These are phyloP conservation scores for Ogataea neopini DNA, from an alignment of 805 yeast genomes.

Conservation along the genomic window DNA sequence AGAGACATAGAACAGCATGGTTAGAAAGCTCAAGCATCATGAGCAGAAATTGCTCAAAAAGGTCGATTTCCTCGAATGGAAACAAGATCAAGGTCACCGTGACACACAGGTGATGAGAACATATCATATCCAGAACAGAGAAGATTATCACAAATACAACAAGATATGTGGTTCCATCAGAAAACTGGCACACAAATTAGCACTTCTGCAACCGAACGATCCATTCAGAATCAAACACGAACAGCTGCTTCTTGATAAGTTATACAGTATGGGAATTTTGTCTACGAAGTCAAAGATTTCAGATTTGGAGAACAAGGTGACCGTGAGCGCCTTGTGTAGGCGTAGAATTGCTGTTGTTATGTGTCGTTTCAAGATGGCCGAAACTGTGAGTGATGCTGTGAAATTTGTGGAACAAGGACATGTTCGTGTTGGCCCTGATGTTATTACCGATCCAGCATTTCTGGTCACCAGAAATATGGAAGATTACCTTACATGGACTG, in stretches of 20 bases:
- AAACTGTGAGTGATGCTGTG: conserved; percentile 83
- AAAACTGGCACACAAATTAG: conserved; percentile 80
- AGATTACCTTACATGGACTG: conserved; percentile 98
- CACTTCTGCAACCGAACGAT: conserved; percentile 83
- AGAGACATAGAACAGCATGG: conserved; percentile 46
- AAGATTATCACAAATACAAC: conserved; percentile 94
- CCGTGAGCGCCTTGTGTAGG: conserved; percentile 91
- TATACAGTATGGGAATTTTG: conserved; percentile 84
- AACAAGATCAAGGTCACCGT: conserved; percentile 91
- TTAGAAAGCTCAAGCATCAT: conserved; percentile 87
- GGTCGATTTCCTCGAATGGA: conserved; percentile 97
- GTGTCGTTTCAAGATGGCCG: conserved; percentile 94
- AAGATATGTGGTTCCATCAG: conserved; percentile 89
- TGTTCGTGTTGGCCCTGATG: conserved; percentile 94
- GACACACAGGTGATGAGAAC: conserved; percentile 96
- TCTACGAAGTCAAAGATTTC: conserved; percentile 88
- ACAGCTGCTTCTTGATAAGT: conserved; percentile 80
- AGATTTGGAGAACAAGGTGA: conserved; percentile 85
- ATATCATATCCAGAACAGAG: conserved; percentile 91
- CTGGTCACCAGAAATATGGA: conserved; percentile 92
- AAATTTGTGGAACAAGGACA: conserved; percentile 96
- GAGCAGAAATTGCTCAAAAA: conserved; percentile 93
- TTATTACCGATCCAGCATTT: conserved; percentile 94
- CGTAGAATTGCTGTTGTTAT: conserved; percentile 92
- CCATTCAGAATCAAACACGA: conserved; percentile 88